phyloP scores from a whole-genome alignment of 805 yeast species.

The Candida argentea region DNA sequence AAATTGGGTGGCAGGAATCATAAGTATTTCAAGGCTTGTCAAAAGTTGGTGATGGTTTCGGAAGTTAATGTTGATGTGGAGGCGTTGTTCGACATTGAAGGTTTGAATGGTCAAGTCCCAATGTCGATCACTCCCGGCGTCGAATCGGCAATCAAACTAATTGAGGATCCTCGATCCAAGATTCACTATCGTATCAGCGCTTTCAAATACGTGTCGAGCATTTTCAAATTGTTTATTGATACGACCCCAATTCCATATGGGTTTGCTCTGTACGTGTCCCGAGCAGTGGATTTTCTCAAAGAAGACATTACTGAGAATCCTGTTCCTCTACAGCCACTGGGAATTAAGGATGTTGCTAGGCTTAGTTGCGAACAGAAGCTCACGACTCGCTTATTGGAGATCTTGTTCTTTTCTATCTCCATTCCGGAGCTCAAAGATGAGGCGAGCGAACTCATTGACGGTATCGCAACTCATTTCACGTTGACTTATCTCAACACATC shows the following conservation, averaged over 20 bases:
- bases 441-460: slow-evolving; percentile 50
- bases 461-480: slow-evolving; percentile 70
- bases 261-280: slow-evolving; percentile 33
- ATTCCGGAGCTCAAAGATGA: slow-evolving; percentile 63
- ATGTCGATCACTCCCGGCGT: slow-evolving; percentile 79
- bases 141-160: slow-evolving; percentile 61
- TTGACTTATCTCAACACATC: slow-evolving; percentile 69
- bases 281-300: slow-evolving; percentile 38
- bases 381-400: slow-evolving; percentile 52
- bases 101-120: slow-evolving; percentile 48
- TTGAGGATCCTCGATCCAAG: slow-evolving; percentile 57
- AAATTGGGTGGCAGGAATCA: slow-evolving; percentile 95
- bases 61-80: slow-evolving; percentile 58
- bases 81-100: slow-evolving; percentile 63
- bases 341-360: slow-evolving; percentile 37
- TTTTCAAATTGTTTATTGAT: slow-evolving; percentile 60
- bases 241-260: slow-evolving; percentile 38
- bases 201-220: slow-evolving; percentile 56
- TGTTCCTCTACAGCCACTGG: slow-evolving; percentile 28
- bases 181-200: slow-evolving; percentile 69
- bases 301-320: slow-evolving; percentile 25
- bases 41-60: slow-evolving; percentile 46
- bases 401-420: slow-evolving; percentile 67
- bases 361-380: slow-evolving; percentile 57
- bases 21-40: slow-evolving; percentile 68